phyloP scores from a whole-genome alignment of 164 flowering plant species.

The Vitis cinerea region DNA sequence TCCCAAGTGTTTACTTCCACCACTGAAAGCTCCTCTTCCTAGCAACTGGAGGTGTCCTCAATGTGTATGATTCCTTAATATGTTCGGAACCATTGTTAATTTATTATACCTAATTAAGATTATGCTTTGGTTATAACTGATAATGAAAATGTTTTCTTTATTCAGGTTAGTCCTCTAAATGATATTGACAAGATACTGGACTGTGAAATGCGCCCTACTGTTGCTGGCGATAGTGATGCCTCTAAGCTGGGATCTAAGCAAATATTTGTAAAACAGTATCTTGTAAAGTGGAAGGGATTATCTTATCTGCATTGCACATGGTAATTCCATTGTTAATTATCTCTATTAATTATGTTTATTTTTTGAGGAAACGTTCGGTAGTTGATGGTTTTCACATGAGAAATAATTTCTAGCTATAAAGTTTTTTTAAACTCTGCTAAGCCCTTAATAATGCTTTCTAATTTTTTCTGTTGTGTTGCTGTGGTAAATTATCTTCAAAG shows the following conservation, averaged over 20 bases:
- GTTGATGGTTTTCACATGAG: neutral
- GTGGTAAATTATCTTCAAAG: neutral
- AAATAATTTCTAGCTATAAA: neutral
- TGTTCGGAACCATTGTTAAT: neutral
- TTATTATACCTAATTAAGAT: neutral
- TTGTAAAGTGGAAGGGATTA: slow-evolving; percentile 96
- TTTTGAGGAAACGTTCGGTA: neutral
- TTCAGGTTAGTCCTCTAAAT: slow-evolving; percentile 88
- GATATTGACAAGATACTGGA: slow-evolving; percentile 96
- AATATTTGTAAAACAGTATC: slow-evolving; percentile 91
- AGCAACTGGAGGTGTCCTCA: slow-evolving; percentile 92
- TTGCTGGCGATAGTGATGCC: slow-evolving; percentile 69
- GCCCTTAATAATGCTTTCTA: neutral
- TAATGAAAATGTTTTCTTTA: slow-evolving; percentile 8
- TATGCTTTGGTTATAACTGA: neutral
- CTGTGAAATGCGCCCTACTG: slow-evolving; percentile 90
- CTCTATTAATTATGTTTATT: neutral
- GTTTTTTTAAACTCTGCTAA: neutral
- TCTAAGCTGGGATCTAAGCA: slow-evolving; percentile 83
- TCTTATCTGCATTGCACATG: slow-evolving; percentile 97
- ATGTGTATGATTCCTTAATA: slow-evolving; percentile 69
- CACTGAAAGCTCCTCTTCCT: slow-evolving; percentile 58
- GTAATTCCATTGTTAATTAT: slow-evolving; percentile 35
- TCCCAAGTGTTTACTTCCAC: slow-evolving; percentile 80
- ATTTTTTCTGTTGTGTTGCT: neutral